Evolutionary conservation across 805 yeast species (phyloP), one percentile per base, ranked within the genome.

Genomic region (Sporopachydermia lactativora): DNA sequence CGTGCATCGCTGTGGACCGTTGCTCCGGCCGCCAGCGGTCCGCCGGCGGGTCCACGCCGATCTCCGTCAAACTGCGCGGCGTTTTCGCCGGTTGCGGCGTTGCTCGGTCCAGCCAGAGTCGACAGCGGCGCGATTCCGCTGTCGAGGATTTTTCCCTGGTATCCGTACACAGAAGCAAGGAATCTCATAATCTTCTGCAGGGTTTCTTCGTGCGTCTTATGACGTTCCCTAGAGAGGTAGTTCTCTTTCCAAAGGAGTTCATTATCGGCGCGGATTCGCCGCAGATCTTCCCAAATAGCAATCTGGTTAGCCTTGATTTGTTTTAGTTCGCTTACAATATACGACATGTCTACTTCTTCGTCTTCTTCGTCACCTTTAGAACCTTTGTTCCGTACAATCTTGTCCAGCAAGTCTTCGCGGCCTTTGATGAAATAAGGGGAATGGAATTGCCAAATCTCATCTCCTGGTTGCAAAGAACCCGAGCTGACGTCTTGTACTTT

Each of bases 201-300:
- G 16, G 95, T 84, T 46, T 82, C 89, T 35, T 89, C 77, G 55
- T 92, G 97, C 24, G 77, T 70, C 50, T 80, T 75, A 57, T 88
- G 83, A 47, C 88, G 73, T 55, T 89, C 96, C 41, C 96, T 68
- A 4, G 89, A 79, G 43, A 77, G 62, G 54, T 70, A 77, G 52
- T 85, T 80, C 54, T 92, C 97, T 45, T 80, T 78, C 98, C 98
- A 92, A 37, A 92, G 61, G 51, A 84, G 59, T 55, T 84, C 89
- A 60, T 89, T 92, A 54, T 92, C 97, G 45, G 78, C 78, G 43
- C 86, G 70, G 34, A 92, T 75, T 43, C 96, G 68, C 49, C 80
- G 65, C 46, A 92, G 64, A 54, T 92, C 97, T 49, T 86, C 92
- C 3, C 85, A 73, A 15, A 92, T 83, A 15, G 82, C 72, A 45